A percentile compares a stretch with the other conserved stretches of the same genome.
Conservation (phyloP, 1,139 yeast genomes). For the Pneumocystis oryctolagi region DNA sequence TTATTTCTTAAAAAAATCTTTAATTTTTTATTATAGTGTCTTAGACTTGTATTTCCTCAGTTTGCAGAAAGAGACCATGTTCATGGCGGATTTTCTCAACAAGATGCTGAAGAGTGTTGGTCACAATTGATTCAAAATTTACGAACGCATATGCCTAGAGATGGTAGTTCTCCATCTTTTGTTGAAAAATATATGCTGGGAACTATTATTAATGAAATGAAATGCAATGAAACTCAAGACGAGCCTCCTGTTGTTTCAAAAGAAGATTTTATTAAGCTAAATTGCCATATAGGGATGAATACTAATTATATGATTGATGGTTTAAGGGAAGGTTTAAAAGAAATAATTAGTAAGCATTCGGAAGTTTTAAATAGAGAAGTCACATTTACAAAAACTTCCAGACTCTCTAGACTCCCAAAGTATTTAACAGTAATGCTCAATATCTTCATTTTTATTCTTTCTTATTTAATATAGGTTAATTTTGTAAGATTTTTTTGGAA, state of each 20-base stretch:
- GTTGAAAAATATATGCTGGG: conserved; percentile 50
- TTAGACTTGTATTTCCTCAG: conserved; percentile 61
- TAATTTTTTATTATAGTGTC: conserved; percentile 30
- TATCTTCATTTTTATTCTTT: not conserved
- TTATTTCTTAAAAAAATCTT: not conserved
- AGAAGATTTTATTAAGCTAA: conserved; percentile 54
- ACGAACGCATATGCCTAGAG: conserved; percentile 5
- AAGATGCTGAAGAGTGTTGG: conserved; percentile 94
- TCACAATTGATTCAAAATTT: conserved; percentile 47
- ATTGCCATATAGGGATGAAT: conserved; percentile 72
- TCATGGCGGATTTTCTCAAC: conserved; percentile 60
- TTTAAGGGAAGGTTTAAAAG: conserved; percentile 55
- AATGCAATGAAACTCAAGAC: conserved; percentile 37
- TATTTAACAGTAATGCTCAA: conserved; percentile 45
- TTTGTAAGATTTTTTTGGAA: conserved; percentile 95
- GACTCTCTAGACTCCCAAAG: conserved; percentile 69
- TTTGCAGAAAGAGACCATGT: conserved; percentile 58
- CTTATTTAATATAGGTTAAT: conserved; percentile 27
- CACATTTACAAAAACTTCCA: conserved; percentile 50
- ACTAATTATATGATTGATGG: conserved; percentile 89
- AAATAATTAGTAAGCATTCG: conserved; percentile 62
- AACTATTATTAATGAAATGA: conserved; percentile 45
- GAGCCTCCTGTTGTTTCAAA: conserved; percentile 35
- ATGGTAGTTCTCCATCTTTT: conserved; percentile 18
- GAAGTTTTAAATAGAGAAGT: conserved; percentile 57